Evolutionary conservation across 306 rosid genomes (phyloP).

Genomic region (Pyrus bretschneideri): DNA sequence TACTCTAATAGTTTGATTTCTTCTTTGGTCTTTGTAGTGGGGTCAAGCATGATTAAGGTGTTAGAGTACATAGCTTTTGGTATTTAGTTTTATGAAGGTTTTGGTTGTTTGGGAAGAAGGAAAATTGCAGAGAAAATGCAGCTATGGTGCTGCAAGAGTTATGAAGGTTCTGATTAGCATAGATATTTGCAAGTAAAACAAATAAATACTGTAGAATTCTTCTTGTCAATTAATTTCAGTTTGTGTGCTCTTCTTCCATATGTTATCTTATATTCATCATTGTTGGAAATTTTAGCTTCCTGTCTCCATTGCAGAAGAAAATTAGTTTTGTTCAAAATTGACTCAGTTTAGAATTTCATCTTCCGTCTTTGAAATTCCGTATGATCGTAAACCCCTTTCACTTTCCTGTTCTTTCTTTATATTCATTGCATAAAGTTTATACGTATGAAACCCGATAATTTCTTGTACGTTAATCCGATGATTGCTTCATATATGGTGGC

Average conservation of each 20-base stretch:
- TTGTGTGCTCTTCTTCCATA: too few relatives aligned
- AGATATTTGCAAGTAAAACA: constrained; percentile 22
- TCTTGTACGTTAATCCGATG: too few relatives aligned
- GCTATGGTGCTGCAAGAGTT: too few relatives aligned
- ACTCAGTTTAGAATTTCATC: background rate
- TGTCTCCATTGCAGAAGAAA: background rate
- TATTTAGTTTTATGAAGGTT: too few relatives aligned
- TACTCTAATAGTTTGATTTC: constrained; percentile 4
- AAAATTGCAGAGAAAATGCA: too few relatives aligned
- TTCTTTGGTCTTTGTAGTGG: constrained; percentile 28
- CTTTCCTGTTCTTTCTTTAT: background rate
- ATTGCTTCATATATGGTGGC: too few relatives aligned
- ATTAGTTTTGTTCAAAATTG: background rate
- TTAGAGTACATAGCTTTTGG: background rate
- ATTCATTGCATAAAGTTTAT: too few relatives aligned
- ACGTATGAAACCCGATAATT: too few relatives aligned
- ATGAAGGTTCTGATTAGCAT: constrained; percentile 20
- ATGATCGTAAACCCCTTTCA: background rate
- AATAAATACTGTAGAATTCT: background rate
- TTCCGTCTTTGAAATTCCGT: background rate
- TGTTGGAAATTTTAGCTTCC: background rate
- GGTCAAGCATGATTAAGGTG: constrained; percentile 21
- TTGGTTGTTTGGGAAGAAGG: too few relatives aligned
- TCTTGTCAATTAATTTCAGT: too few relatives aligned
- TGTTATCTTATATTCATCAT: background rate